phyloP scores from a whole-genome alignment of 106 monocot genomes.

The Vanilla planifolia region DNA sequence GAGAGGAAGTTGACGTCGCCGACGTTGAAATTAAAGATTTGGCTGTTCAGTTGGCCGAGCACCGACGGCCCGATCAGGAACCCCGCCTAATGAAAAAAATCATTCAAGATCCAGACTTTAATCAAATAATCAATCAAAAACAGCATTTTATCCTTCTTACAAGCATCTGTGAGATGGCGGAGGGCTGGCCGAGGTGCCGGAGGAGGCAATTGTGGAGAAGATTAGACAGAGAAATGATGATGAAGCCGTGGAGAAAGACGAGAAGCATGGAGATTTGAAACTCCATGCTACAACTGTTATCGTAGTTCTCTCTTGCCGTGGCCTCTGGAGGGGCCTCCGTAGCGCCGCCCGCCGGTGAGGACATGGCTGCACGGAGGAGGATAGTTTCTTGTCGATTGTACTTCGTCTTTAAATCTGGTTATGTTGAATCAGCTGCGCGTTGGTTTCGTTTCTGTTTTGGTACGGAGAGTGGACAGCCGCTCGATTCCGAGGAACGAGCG shows the following conservation, averaged over 20 bases:
- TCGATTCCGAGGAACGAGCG: too few relatives aligned
- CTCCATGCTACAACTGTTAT: too few relatives aligned
- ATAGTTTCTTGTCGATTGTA: too few relatives aligned
- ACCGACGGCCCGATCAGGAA: constrained; percentile 37
- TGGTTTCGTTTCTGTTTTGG: too few relatives aligned
- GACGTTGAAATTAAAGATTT: constrained; percentile 10
- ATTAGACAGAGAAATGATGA: constrained; percentile 11
- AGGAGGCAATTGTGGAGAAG: constrained; percentile 19
- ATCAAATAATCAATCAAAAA: background rate
- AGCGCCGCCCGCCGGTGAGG: too few relatives aligned
- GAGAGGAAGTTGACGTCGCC: background rate
- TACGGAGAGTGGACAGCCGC: too few relatives aligned
- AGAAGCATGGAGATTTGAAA: background rate
- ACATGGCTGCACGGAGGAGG: too few relatives aligned
- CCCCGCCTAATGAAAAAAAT: constrained; percentile 24
- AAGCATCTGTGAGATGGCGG: constrained; percentile 27
- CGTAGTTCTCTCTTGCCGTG: too few relatives aligned
- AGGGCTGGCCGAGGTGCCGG: constrained; percentile 19
- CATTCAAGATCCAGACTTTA: background rate
- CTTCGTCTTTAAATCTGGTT: too few relatives aligned
- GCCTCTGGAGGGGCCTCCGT: too few relatives aligned
- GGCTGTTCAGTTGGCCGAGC: constrained; percentile 4
- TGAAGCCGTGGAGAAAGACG: constrained; percentile 1
- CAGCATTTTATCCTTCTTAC: constrained; percentile 2
- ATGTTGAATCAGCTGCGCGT: too few relatives aligned